Percentiles rank a stretch among this genome's conserved stretches.
These are phyloP conservation scores for Graphilbum sp. DNA, from an alignment of 2,329 filamentous ascomycete species.

Conservation along the genomic window DNA sequence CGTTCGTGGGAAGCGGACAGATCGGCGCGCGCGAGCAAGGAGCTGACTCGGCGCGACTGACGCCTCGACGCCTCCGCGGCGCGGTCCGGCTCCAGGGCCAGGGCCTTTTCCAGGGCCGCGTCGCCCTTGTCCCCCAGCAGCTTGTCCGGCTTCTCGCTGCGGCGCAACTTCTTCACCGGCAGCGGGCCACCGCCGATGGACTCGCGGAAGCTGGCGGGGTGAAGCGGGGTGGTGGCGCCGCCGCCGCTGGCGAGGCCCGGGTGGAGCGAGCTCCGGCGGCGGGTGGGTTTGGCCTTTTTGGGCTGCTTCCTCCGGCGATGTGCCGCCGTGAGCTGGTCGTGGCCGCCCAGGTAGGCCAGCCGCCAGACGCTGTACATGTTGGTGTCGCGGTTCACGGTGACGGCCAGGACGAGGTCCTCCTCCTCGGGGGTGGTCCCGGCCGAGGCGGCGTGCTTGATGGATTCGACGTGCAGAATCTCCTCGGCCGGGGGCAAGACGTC, in stretches of 20 bases:
- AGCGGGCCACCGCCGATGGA: slow-evolving; percentile 48
- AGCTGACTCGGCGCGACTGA: slow-evolving; percentile 70
- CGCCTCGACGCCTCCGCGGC: slow-evolving; percentile 35
- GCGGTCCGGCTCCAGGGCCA: slow-evolving; percentile 55
- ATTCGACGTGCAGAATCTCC: slow-evolving; percentile 69
- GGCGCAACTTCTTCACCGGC: slow-evolving; percentile 35
- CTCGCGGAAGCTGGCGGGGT: slow-evolving; percentile 55
- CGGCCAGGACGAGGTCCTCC: slow-evolving; percentile 49
- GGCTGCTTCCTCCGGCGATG: slow-evolving; percentile 27
- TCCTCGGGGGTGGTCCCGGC: slow-evolving; percentile 22
- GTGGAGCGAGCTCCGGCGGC: slow-evolving; percentile 49
- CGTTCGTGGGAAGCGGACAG: slow-evolving; percentile 73
- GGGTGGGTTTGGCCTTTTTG: slow-evolving; percentile 26
- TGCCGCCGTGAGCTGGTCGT: slow-evolving; percentile 37
- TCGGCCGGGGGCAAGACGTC: slow-evolving; percentile 37
- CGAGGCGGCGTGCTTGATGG: slow-evolving; percentile 30
- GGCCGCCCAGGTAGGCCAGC: slow-evolving; percentile 57
- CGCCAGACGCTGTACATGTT: slow-evolving; percentile 76
- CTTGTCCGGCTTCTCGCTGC: slow-evolving; percentile 34
- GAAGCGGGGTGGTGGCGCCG: slow-evolving; percentile 45
- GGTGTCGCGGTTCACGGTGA: slow-evolving; percentile 65
- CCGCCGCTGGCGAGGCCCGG: slow-evolving; percentile 52
- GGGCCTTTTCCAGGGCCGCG: slow-evolving; percentile 41
- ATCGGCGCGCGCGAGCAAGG: slow-evolving; percentile 73
- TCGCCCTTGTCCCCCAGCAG: slow-evolving; percentile 25